Evolutionary conservation across 2,329 filamentous ascomycete genomes (phyloP).

Genomic region (Stagonosporopsis vannaccii): DNA sequence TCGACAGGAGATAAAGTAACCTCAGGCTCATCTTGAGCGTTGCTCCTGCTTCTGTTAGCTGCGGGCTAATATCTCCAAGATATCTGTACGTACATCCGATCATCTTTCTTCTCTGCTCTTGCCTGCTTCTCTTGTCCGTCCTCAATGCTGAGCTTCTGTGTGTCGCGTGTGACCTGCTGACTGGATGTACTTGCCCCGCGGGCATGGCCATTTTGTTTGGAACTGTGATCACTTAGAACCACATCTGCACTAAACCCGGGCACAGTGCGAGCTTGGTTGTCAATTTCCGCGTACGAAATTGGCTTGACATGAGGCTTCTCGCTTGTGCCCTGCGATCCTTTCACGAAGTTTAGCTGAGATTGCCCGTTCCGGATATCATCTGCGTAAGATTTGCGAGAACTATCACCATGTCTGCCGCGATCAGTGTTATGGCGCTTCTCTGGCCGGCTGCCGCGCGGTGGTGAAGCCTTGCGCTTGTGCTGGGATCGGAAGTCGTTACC

Average conservation of each 20-base stretch:
- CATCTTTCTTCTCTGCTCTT: not conserved
- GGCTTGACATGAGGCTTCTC: conserved; percentile 30
- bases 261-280: conserved; percentile 53
- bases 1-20: conserved; percentile 26
- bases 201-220: conserved; percentile 11
- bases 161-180: conserved; percentile 15
- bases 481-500: conserved; percentile 30
- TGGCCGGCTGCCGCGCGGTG: conserved; percentile 34
- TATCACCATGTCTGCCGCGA: conserved; percentile 58
- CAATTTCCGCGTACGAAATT: conserved; percentile 45
- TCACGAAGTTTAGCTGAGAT: conserved; percentile 16
- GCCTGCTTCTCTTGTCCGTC: not conserved
- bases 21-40: conserved; percentile 28
- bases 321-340: conserved; percentile 15
- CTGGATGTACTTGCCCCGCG: conserved; percentile 4
- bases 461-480: conserved; percentile 53
- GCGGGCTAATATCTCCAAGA: not conserved
- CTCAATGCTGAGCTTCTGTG: conserved; percentile 13
- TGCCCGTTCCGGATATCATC: conserved; percentile 36
- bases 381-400: conserved; percentile 69
- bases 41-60: conserved; percentile 27
- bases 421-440: conserved; percentile 65
- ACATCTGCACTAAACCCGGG: conserved; percentile 26
- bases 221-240: conserved; percentile 14
- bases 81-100: not conserved